Base-by-base conservation (phyloP, 768 basidiomycete species). In the Termitomyces sp. region DNA sequence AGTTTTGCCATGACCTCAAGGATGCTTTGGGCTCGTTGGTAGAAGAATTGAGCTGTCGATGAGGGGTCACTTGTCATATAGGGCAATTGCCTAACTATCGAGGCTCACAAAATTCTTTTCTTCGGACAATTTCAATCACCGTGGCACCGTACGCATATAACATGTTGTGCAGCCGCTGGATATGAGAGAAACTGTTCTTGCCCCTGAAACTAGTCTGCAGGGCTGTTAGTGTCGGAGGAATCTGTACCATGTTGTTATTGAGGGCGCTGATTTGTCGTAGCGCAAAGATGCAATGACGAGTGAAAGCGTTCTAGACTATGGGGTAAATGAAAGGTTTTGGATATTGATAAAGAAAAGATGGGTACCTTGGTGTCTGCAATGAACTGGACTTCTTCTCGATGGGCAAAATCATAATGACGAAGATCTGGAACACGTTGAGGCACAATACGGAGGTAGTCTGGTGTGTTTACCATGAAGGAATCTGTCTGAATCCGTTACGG, bases 111-210 rank as follows among this genome's bases (percentile, higher is more conserved):
- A 96, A 97, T 70, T 96, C 93, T 67, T 92, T 92, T 58, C 96
- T 80, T 60, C 96, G 81, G 2, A 96, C 91, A 35, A 98, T 87
- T 74, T 98, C 96, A 18, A 95, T 82, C 9, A 97, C 83, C 0
- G 94, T 94, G 1, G 92, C 91, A 0, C 92, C 91, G 72, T 98
- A 98, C 0, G 92, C 94, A 69, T 94, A 95, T 0, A 96, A 73
- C 85, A 98, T 91, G 58, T 84, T 88, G 70, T 96, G 94, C 46
- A 98, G 77, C 18, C 96, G 82, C 54, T 90, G 85, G 15, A 98
- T 90, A 73, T 98, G 94, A n/a, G 89, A 82, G 70, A 98, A 98
- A 61, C 89, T 90, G 35, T 87, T 92, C 69, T 92, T 81, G 59
- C 79, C 74, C n/a, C 89, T 81, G 65, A 96, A 86, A 68, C 85